Conservation (phyloP, 352 stramenopile species). For the Phytophthora boehmeriae region DNA sequence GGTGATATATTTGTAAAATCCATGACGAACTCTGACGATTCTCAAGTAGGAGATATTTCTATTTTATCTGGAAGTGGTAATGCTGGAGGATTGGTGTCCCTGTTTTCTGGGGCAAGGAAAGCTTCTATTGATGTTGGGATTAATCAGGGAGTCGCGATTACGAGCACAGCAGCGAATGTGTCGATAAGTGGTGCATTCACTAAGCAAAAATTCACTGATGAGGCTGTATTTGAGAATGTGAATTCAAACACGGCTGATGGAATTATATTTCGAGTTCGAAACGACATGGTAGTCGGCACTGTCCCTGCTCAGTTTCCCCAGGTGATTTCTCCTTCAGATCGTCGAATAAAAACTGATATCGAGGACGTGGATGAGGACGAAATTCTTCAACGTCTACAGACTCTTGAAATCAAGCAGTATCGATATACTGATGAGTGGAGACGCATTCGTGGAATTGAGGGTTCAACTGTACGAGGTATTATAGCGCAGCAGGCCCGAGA, state of each 20-base stretch:
- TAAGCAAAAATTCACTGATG: slow-evolving; percentile 25
- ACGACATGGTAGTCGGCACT: slow-evolving; percentile 52
- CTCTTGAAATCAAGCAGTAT: slow-evolving; percentile 89
- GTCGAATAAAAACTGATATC: slow-evolving; percentile 93
- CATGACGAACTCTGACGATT: slow-evolving; percentile 6
- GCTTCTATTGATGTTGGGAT: slow-evolving; percentile 23
- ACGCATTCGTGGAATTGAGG: slow-evolving; percentile 71
- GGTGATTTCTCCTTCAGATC: slow-evolving; percentile 90
- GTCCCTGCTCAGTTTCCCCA: slow-evolving; percentile 87
- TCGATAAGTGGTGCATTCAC: slow-evolving; percentile 24
- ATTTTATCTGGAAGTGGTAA: slow-evolving; percentile 17
- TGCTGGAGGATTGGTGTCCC: slow-evolving; percentile 30
- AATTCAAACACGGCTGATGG: slow-evolving; percentile 32
- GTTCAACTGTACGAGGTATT: slow-evolving; percentile 82
- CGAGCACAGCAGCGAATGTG: slow-evolving; percentile 18
- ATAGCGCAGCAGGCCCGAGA: slow-evolving; percentile 77
- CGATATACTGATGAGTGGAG: slow-evolving; percentile 91
- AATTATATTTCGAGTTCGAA: slow-evolving; percentile 45
- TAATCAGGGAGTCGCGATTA: slow-evolving; percentile 22
- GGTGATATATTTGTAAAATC: slow-evolving; percentile 19
- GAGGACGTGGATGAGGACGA: slow-evolving; percentile 83
- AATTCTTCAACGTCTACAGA: slow-evolving; percentile 86
- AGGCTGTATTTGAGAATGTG: slow-evolving; percentile 28
- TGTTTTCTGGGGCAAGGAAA: slow-evolving; percentile 27
- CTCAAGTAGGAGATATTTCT: slow-evolving; percentile 10